phyloP scores from a whole-genome alignment of 2,329 filamentous ascomycete genomes.

The Phialocephala subalpina region DNA sequence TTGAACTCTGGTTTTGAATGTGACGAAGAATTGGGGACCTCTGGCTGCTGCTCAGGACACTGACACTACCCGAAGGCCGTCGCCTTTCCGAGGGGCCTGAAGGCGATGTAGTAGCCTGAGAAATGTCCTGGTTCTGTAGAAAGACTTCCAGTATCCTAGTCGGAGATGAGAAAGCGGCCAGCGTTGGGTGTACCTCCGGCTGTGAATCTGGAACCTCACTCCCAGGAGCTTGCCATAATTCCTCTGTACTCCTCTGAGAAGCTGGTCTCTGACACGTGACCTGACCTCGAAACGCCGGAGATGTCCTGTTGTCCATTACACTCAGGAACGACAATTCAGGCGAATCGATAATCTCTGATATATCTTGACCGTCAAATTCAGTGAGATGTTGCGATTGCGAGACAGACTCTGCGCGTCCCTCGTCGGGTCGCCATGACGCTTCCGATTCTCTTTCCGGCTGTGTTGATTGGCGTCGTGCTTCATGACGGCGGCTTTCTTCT shows the following conservation, averaged over 20 bases:
- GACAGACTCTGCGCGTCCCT: conserved; percentile 23
- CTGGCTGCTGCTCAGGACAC: background rate
- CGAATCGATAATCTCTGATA: conserved; percentile 23
- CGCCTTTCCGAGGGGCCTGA: conserved; percentile 26
- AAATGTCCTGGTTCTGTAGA: conserved; percentile 46
- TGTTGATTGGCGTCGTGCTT: conserved; percentile 28
- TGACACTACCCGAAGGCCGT: background rate
- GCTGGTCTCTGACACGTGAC: conserved; percentile 12
- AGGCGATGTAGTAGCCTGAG: conserved; percentile 36
- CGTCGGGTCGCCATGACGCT: conserved; percentile 36
- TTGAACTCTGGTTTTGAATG: background rate
- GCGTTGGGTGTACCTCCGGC: conserved; percentile 46
- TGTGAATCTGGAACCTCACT: conserved; percentile 65
- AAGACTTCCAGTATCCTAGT: conserved; percentile 59
- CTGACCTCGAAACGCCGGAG: conserved; percentile 36
- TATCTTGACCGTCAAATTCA: background rate
- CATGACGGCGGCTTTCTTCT: conserved; percentile 47
- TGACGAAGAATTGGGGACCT: background rate
- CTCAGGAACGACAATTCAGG: conserved; percentile 40
- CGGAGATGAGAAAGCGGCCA: conserved; percentile 53
- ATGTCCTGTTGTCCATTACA: conserved; percentile 40
- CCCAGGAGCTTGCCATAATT: conserved; percentile 53
- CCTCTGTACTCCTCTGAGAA: background rate
- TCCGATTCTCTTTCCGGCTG: conserved; percentile 35
- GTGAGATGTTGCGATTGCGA: conserved; percentile 3